Percentiles rank a stretch among this genome's conserved stretches.
Conservation (phyloP, 2,329 filamentous ascomycete species). For the Alternaria panax region DNA sequence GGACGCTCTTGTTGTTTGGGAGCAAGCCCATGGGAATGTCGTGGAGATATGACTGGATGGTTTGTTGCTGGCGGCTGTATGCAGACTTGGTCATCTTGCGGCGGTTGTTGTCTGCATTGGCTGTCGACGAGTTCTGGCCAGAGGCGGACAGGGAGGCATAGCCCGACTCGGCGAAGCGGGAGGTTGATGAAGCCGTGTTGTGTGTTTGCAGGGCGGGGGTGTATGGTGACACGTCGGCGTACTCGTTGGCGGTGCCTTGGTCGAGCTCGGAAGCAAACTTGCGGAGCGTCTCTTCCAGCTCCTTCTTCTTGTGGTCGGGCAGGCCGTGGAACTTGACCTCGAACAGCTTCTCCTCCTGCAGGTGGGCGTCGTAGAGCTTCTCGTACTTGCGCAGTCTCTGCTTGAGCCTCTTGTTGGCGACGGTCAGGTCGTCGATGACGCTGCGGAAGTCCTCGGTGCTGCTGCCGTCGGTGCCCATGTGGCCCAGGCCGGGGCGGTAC, state of each 20-base stretch:
- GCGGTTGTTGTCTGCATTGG: conserved; percentile 39
- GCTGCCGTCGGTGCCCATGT: conserved; percentile 57
- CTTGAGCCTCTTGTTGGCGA: conserved; percentile 82
- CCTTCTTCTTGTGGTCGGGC: conserved; percentile 74
- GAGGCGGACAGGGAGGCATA: conserved; percentile 68
- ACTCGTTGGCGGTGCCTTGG: conserved; percentile 38
- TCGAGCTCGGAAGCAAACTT: conserved; percentile 73
- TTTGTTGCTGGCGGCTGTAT: conserved; percentile 52
- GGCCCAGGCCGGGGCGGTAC: conserved; percentile 50
- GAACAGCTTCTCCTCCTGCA: conserved; percentile 80
- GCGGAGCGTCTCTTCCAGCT: conserved; percentile 75
- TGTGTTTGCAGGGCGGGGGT: conserved; percentile 61
- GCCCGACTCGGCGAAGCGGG: conserved; percentile 60
- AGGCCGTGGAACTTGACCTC: conserved; percentile 82
- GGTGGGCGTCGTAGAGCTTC: conserved; percentile 68
- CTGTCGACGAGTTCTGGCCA: conserved; percentile 54
- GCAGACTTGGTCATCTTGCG: conserved; percentile 40
- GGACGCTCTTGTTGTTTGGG: conserved; percentile 60
- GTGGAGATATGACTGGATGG: conserved; percentile 73
- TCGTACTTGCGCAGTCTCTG: conserved; percentile 76
- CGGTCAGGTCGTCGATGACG: conserved; percentile 85
- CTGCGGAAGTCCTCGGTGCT: conserved; percentile 78
- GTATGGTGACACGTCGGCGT: conserved; percentile 42
- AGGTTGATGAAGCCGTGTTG: conserved; percentile 65
- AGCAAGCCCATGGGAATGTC: conserved; percentile 75